phyloP scores from a whole-genome alignment of 129 eudicot species.

The Helichrysum umbraculigerum region DNA sequence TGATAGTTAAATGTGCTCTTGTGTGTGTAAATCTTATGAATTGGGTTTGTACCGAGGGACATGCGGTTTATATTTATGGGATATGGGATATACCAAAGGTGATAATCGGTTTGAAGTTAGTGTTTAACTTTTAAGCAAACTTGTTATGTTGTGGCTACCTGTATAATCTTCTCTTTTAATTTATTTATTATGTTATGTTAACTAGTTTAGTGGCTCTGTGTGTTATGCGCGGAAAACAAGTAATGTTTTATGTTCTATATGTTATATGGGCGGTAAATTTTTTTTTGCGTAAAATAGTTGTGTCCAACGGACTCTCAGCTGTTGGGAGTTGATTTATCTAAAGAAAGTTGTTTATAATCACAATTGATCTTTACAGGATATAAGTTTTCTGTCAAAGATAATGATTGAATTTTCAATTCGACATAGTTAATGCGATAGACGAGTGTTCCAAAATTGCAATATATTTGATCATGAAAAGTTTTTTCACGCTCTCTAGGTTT shows the following conservation, averaged over 20 bases:
- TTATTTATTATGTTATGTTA: not conserved
- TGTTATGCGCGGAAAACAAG: not conserved
- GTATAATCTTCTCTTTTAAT: not conserved
- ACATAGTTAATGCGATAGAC: too few species aligned
- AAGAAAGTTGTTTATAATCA: too few species aligned
- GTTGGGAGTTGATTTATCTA: too few species aligned
- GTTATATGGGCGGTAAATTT: too few species aligned
- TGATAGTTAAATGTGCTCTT: not conserved
- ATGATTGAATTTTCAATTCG: too few species aligned
- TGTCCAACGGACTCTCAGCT: too few species aligned
- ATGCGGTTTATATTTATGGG: slow-evolving; percentile 11
- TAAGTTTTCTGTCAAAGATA: too few species aligned
- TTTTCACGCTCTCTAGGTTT: too few species aligned
- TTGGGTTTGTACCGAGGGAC: slow-evolving; percentile 11
- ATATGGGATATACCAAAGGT: not conserved
- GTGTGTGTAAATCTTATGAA: slow-evolving; percentile 22
- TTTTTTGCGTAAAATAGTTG: too few species aligned
- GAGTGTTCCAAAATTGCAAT: too few species aligned
- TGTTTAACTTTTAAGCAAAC: not conserved
- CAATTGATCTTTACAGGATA: too few species aligned
- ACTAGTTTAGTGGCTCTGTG: not conserved
- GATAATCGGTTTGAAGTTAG: not conserved
- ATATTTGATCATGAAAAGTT: too few species aligned
- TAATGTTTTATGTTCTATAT: not conserved
- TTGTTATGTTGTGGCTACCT: not conserved